These are phyloP conservation scores for Sungouiella blattae DNA, from an alignment of 805 yeast species.

Conservation along the genomic window DNA sequence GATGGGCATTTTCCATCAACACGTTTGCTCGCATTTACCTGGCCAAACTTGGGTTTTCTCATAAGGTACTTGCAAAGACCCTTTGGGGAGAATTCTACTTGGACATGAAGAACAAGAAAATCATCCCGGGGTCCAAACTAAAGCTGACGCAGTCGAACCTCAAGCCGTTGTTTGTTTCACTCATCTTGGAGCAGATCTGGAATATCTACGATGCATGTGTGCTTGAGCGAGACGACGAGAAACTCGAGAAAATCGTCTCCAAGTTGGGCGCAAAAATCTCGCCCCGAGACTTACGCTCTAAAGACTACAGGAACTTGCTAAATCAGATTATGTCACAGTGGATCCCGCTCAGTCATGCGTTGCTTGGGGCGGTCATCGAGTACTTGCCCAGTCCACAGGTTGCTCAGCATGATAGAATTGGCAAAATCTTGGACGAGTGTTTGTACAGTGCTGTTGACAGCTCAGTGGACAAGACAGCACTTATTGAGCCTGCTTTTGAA, in stretches of 20 bases:
- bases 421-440: slow-evolving; percentile 50
- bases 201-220: slow-evolving; percentile 75
- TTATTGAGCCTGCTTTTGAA: slow-evolving; percentile 47
- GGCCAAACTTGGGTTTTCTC: slow-evolving; percentile 78
- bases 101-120: slow-evolving; percentile 86
- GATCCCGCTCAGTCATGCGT: slow-evolving; percentile 88
- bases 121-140: slow-evolving; percentile 61
- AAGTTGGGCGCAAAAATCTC: slow-evolving; percentile 64
- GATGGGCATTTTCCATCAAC: slow-evolving; percentile 94
- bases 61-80: slow-evolving; percentile 74
- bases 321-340: slow-evolving; percentile 81
- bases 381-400: slow-evolving; percentile 76
- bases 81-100: slow-evolving; percentile 93
- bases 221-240: slow-evolving; percentile 62
- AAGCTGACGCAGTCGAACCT: slow-evolving; percentile 49
- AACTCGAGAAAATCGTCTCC: slow-evolving; percentile 68
- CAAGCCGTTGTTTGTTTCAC: slow-evolving; percentile 82
- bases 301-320: slow-evolving; percentile 64
- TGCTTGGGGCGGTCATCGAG: slow-evolving; percentile 79
- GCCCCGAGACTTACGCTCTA: slow-evolving; percentile 76
- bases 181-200: slow-evolving; percentile 90
- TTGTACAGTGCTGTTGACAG: slow-evolving; percentile 50
- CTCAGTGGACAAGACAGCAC: slow-evolving; percentile 23
- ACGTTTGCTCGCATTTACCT: slow-evolving; percentile 88
- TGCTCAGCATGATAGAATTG: slow-evolving; percentile 73